Conservation (phyloP, 495 filamentous ascomycete genomes). For the Astrothelium subdiscretum region DNA sequence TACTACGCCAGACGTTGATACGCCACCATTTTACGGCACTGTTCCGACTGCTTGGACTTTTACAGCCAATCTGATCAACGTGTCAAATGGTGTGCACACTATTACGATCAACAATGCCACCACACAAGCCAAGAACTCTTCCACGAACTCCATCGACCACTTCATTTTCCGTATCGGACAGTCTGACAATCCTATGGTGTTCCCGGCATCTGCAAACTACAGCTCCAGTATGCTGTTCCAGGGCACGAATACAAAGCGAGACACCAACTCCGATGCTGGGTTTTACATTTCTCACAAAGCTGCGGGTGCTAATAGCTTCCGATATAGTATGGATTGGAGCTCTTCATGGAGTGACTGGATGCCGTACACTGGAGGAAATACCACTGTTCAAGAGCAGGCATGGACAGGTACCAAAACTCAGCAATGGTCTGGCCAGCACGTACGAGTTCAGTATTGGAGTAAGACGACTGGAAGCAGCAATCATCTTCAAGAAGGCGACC, state of each 20-base stretch:
- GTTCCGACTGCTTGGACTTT: slow-evolving; percentile 46
- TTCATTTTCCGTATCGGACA: slow-evolving; percentile 48
- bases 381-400: slow-evolving; percentile 31
- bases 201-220: slow-evolving; percentile 47
- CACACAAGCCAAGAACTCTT: slow-evolving; percentile 21
- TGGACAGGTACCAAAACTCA: slow-evolving; percentile 55
- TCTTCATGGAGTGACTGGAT: slow-evolving; percentile 49
- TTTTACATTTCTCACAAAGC: slow-evolving; percentile 48
- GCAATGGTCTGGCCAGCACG: slow-evolving; percentile 53
- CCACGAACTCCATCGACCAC: slow-evolving; percentile 42
- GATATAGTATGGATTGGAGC: slow-evolving; percentile 53
- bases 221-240: slow-evolving; percentile 12
- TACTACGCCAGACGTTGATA: slow-evolving; percentile 16
- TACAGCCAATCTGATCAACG: slow-evolving; percentile 42
- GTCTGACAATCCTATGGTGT: slow-evolving; percentile 49
- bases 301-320: slow-evolving; percentile 51
- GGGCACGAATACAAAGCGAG: background rate
- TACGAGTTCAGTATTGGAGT: slow-evolving; percentile 59
- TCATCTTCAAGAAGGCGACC: slow-evolving; percentile 53
- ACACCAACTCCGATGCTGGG: background rate
- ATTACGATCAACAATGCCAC: slow-evolving; percentile 48
- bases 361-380: slow-evolving; percentile 39
- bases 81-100: slow-evolving; percentile 54
- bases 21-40: slow-evolving; percentile 28
- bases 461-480: slow-evolving; percentile 51